These are phyloP conservation scores for Kurtzmaniella fragi DNA, from an alignment of 805 yeast species.

Conservation along the genomic window DNA sequence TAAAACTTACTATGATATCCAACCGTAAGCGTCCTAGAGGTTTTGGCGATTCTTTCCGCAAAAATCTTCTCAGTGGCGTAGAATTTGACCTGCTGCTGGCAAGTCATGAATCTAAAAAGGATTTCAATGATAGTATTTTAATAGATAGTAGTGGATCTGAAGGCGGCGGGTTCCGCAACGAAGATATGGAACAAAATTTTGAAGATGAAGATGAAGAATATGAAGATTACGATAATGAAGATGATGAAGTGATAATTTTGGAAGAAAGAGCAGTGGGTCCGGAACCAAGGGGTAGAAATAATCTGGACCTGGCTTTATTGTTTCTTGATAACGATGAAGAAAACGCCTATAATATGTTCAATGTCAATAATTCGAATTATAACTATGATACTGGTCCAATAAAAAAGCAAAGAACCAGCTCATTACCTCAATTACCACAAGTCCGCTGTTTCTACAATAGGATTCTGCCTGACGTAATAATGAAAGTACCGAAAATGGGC, in stretches of 20 bases:
- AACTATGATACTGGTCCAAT: slow-evolving; percentile 6
- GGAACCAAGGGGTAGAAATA: slow-evolving; percentile 18
- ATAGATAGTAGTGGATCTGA: slow-evolving; percentile 7
- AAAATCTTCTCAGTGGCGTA: not conserved
- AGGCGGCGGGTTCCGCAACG: slow-evolving; percentile 4
- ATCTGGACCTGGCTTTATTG: slow-evolving; percentile 31
- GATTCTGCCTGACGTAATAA: slow-evolving; percentile 30
- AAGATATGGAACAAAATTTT: slow-evolving; percentile 4
- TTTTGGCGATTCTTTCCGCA: slow-evolving; percentile 32
- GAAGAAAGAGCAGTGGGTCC: slow-evolving; percentile 25
- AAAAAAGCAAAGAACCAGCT: slow-evolving; percentile 38
- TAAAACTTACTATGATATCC: slow-evolving; percentile 20
- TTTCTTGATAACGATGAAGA: slow-evolving; percentile 32
- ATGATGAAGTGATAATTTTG: slow-evolving; percentile 26
- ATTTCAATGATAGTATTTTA: slow-evolving; percentile 4
- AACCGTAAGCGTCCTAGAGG: slow-evolving; percentile 44
- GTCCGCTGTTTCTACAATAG: slow-evolving; percentile 38
- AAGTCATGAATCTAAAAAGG: not conserved
- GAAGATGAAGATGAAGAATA: slow-evolving; percentile 15
- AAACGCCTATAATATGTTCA: slow-evolving; percentile 40
- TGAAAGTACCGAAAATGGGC: slow-evolving; percentile 35
- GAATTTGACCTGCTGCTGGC: slow-evolving; percentile 1
- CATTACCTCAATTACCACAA: slow-evolving; percentile 42
- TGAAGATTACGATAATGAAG: slow-evolving; percentile 14
- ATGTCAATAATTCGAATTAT: slow-evolving; percentile 25